Evolutionary conservation across 2,329 filamentous ascomycete genomes (phyloP), one percentile per base, ranked within the genome.

Genomic region (Diaporthe ampelina): DNA sequence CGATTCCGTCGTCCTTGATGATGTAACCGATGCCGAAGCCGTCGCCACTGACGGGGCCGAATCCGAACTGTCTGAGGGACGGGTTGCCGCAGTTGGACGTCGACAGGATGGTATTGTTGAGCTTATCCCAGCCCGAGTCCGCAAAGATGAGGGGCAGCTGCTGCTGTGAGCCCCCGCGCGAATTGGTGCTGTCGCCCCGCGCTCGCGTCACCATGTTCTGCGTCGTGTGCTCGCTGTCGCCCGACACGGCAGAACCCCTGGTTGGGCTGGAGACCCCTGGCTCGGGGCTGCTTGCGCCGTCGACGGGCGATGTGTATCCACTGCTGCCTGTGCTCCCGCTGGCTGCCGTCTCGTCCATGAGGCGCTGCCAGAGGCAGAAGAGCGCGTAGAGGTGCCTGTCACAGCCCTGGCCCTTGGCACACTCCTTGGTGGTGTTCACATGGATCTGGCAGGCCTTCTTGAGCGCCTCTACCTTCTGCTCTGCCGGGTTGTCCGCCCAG

Each of bases 61-160:
- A 99, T 4, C 97, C 97, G 79, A 99, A 99, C 79, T 98, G 96
- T 2, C 97, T 92, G 24, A 99, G 91, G 0, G 93, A 95, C 0
- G 97, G 97, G 83, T 98, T 99, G 74, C 97, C 97, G 83, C 97
- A 99, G 87, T 99, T 99, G n/a, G 95, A 98, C 0, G 97, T 98
- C 9, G 94, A 97, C 52, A 99, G 87, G 77, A 98, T 94, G 11
- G 96, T 98, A 76, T 91, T 97, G 86, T 98, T 98, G 77, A 98
- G 90, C 81, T 94, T 95, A 83, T 98, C 96, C 95, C 95, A 99
- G 63, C 96, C 97, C 1, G 89, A 79, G 80, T 99, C 97, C 63
- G 93, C 92, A 82, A 98, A 99, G 73, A 99, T 89, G 8, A 92
- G 86, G 0, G 97, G 97, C 79, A 96, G 88, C 73, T 73, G 72